A percentile compares a stretch with the other conserved stretches of the same genome.
These are phyloP conservation scores for Aspergillus vadensis DNA, from an alignment of 2,329 filamentous ascomycete species.

Conservation along the genomic window DNA sequence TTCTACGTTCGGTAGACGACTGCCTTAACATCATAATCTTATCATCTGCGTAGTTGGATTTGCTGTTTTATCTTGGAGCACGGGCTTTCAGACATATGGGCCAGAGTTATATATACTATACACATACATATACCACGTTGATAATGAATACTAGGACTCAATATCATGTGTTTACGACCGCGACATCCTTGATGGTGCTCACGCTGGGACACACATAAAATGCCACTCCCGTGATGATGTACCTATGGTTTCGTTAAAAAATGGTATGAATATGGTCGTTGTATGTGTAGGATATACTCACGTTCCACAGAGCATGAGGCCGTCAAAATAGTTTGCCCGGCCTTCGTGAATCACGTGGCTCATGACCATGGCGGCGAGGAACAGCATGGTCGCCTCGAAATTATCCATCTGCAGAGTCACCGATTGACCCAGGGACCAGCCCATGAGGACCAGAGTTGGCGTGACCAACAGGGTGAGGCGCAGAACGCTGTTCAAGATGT, in stretches of 20 bases:
- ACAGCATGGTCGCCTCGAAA: constrained; percentile 23
- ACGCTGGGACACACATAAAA: constrained; percentile 20
- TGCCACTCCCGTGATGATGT: constrained; percentile 18
- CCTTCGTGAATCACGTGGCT: constrained; percentile 25
- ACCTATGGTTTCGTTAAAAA: constrained; percentile 8
- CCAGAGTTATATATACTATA: background rate
- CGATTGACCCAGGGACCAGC: constrained; percentile 16
- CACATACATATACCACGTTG: background rate
- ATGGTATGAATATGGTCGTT: no score
- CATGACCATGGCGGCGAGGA: constrained; percentile 24
- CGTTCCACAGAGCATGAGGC: constrained; percentile 25
- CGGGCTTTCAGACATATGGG: background rate
- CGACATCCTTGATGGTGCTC: background rate
- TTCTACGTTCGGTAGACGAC: constrained; percentile 14
- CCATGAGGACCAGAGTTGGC: constrained; percentile 16
- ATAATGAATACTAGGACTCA: background rate
- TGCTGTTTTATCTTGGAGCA: background rate
- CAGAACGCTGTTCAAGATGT: constrained; percentile 19
- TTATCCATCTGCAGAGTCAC: constrained; percentile 20
- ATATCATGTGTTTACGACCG: background rate
- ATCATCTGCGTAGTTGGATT: background rate
- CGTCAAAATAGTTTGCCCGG: constrained; percentile 25
- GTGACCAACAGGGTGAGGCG: constrained; percentile 20
- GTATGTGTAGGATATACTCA: constrained; percentile 8
- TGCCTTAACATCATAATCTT: background rate